Evolutionary conservation across 495 filamentous ascomycete species (phyloP), one percentile per base, ranked within the genome.

Genomic region (Cercophora newfieldiana): DNA sequence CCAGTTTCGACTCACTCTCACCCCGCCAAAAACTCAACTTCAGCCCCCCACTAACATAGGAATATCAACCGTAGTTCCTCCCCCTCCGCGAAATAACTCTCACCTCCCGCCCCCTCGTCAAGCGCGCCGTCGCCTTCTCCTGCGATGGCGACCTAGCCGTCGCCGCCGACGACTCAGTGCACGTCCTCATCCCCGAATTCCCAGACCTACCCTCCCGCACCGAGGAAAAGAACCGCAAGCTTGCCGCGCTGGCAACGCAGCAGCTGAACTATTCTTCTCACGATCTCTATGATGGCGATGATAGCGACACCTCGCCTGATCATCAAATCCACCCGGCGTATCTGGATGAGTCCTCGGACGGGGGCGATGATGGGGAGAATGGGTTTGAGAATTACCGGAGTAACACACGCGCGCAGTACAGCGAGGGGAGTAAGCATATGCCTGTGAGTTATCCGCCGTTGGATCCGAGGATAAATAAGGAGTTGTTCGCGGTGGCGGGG

Each of bases 111-210:
- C 80, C 81, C 2, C 65, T 78, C 33, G 75, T 78, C 56, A 81
- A 77, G 30, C 80, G 81, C 51, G 78, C 79, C 51, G 71, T 84
- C 37, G 72, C 72, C 29, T 84, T 81, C 73, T 84, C 81, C 19
- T 80, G 79, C 63, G 81, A 84, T 56, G 76, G 77, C 30, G 81
- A 84, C 66, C 69, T 84, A 0, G 81, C 80, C 7, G 72, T 84
- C 16, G 75, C 75, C 0, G 79, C 78, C 48, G 80, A 84, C 60
- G 81, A 84, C 66, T 81, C 77, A 28, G 76, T 84, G 59, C 75
- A 80, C 59, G 62, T 84, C 50, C 77, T 79, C 57, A 71, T 83
- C 22, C 81, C 81, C 22, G 79, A 82, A 55, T 82, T 74, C 37
- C 72, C 74, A 24, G 69, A 73, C 59, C 55, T 74, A 2, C 56